A percentile compares a stretch with the other conserved stretches of the same genome.
phyloP scores from a whole-genome alignment of 2,329 filamentous ascomycete species.

The Aspergillus piperis region DNA sequence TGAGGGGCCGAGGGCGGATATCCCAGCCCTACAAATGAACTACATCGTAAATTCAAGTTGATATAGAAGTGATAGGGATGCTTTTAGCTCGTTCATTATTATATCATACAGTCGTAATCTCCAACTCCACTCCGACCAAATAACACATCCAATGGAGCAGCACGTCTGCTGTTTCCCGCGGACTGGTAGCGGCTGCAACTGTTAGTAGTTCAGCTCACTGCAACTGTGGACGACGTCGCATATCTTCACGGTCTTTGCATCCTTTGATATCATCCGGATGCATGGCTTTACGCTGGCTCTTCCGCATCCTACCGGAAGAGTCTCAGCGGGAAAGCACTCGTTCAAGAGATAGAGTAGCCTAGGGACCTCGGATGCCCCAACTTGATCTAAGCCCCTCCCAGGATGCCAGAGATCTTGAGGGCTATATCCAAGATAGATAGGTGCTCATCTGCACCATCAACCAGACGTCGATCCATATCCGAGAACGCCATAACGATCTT shows the following conservation, averaged over 20 bases:
- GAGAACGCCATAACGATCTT: conserved; percentile 87
- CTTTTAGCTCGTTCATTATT: conserved; percentile 12
- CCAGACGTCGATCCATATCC: conserved; percentile 88
- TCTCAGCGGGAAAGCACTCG: background rate
- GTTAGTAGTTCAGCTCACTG: background rate
- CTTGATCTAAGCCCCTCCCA: conserved; percentile 45
- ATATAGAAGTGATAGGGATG: background rate
- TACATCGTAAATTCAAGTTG: background rate
- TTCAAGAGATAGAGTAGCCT: background rate
- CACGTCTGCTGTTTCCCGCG: background rate
- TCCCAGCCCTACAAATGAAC: background rate
- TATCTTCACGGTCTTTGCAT: background rate
- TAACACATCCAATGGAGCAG: background rate
- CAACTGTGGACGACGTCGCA: background rate
- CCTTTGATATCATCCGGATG: background rate
- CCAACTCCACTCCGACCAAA: background rate
- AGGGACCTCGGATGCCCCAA: background rate
- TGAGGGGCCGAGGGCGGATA: conserved; percentile 3
- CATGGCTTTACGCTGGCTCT: background rate
- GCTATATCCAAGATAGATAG: conserved; percentile 83
- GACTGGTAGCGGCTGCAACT: background rate
- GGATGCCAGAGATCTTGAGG: conserved; percentile 74
- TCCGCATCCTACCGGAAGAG: background rate
- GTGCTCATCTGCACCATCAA: conserved; percentile 95
- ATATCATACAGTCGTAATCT: conserved; percentile 22